Base-by-base conservation (phyloP, 2,329 filamentous ascomycete genomes). In the Nemania sp. region DNA sequence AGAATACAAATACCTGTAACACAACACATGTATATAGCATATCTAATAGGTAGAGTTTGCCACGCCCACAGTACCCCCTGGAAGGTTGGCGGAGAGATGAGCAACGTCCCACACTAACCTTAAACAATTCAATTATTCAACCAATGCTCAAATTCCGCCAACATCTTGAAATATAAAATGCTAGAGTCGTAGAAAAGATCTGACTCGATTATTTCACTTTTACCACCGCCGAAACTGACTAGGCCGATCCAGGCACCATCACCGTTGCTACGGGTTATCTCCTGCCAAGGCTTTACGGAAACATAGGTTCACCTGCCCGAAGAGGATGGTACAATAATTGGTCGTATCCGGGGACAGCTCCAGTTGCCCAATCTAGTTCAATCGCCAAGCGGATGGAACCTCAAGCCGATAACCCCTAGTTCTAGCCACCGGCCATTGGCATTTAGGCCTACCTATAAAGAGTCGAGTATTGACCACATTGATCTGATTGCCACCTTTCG, bases 361-460 rank as follows among this genome's bases (percentile, higher is more conserved):
- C 51, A 69, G 64, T 69, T 69, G 63, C 67, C 67, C 57, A 62
- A 69, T 69, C 47, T 22, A 53, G 67, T 35, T 51, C 59, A 60
- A 55, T 47, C 52, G 43, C 54, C 52, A 69, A 45, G 64, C 49
- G 41, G 55, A 62, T 53, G 55, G 11, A 24, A 63, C 55, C 20
- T 41, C 26, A 32, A 13, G 20, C 26, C 11, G n/a, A 15, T 43
- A 38, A 52, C n/a, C 41, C 22, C 32, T 22, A 27, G 47, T 32
- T 54, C 59, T 24, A 24, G 52, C 26, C 27, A 38, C 20, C 55
- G 47, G 13, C 45, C 27, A 62, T 38, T 38, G 64, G 13, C 24
- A 13, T 27, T 24, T 55, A 35, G 60, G 45, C 20, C 26, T 54
- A n/a, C 18, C 27, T 65, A 68, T 53, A 66, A 65, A 68, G 27